Evolutionary conservation across 2,329 filamentous ascomycete species (phyloP).

Genomic region (Diaporthe vaccinii): DNA sequence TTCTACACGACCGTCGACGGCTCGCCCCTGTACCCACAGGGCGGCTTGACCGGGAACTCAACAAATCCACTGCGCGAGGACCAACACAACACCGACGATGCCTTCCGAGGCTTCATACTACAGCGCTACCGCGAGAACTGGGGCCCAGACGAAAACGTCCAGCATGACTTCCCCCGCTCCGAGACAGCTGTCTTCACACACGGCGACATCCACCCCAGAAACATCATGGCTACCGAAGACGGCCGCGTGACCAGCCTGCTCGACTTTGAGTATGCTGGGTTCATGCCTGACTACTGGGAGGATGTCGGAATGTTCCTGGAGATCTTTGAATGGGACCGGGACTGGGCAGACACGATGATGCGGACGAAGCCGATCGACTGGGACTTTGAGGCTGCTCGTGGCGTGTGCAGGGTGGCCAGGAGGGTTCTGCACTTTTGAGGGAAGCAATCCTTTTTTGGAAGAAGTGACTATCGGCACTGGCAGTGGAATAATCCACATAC

Average conservation of each 20-base stretch:
- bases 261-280: neutral
- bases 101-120: neutral
- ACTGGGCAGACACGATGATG: conserved; percentile 2
- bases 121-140: neutral
- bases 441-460: neutral
- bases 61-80: neutral
- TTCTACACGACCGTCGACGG: conserved; percentile 12
- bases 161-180: neutral
- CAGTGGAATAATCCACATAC: neutral
- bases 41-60: neutral
- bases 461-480: neutral
- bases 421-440: neutral
- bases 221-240: neutral
- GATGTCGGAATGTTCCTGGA: neutral
- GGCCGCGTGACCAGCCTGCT: neutral
- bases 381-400: neutral
- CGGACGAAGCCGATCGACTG: neutral
- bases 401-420: neutral
- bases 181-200: conserved; percentile 8
- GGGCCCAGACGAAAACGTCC: neutral
- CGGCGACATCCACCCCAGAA: neutral
- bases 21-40: neutral
- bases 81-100: neutral
- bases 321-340: neutral
- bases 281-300: conserved; percentile 13